Percentiles rank a stretch among this genome's conserved stretches.
Evolutionary conservation across 2,329 filamentous ascomycete species (phyloP).

Genomic region (Emergomyces pasteurianus): DNA sequence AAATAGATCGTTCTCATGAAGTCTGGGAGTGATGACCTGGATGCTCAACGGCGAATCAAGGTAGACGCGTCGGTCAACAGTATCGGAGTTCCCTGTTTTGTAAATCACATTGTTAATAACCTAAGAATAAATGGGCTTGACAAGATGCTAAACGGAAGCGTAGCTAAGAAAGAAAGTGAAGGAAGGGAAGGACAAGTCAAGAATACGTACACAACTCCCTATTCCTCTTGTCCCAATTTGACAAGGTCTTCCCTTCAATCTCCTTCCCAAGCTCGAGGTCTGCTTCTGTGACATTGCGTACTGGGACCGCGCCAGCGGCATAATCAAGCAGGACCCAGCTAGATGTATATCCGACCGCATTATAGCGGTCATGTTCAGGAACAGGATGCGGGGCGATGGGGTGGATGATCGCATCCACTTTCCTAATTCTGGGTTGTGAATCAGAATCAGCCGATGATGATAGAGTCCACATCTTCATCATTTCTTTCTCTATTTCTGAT

Average conservation of each 20-base stretch:
- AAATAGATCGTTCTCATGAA: slow-evolving; percentile 43
- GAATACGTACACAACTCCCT: slow-evolving; percentile 42
- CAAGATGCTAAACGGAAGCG: neutral
- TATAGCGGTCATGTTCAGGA: slow-evolving; percentile 50
- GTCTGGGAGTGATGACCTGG: slow-evolving; percentile 42
- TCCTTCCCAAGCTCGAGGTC: slow-evolving; percentile 42
- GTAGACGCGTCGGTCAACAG: slow-evolving; percentile 42
- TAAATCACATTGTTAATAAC: neutral
- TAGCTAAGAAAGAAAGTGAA: neutral
- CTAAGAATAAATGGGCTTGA: neutral
- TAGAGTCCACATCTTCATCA: slow-evolving; percentile 45
- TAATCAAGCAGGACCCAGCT: slow-evolving; percentile 52
- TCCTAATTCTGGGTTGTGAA: slow-evolving; percentile 7
- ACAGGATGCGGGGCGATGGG: slow-evolving; percentile 54
- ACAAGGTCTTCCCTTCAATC: slow-evolving; percentile 29
- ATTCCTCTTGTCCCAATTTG: slow-evolving; percentile 51
- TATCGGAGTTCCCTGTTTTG: slow-evolving; percentile 31
- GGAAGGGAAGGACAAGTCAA: neutral
- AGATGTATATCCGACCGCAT: slow-evolving; percentile 50
- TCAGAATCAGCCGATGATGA: slow-evolving; percentile 20
- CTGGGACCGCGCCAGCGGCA: slow-evolving; percentile 45
- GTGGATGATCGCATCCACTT: slow-evolving; percentile 50
- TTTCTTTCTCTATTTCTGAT: slow-evolving; percentile 41
- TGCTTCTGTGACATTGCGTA: slow-evolving; percentile 36
- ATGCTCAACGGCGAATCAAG: slow-evolving; percentile 43